Evolutionary conservation across 1,284 basidiomycete genomes (phyloP).

Genomic region (Microbotryum saponariae): DNA sequence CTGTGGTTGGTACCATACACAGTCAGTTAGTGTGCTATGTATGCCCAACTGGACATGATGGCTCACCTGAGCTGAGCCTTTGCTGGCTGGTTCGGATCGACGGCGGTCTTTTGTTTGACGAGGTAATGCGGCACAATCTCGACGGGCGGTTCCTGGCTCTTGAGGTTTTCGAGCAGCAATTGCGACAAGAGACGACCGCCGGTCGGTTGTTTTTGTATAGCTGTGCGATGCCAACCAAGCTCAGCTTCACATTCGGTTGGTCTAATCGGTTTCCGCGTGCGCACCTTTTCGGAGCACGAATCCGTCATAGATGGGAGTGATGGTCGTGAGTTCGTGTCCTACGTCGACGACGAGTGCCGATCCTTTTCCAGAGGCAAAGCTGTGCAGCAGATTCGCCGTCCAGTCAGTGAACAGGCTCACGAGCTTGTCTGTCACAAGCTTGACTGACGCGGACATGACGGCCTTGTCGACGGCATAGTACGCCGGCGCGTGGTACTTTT

Average conservation of each 20-base stretch:
- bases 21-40: not conserved
- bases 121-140: slow-evolving; percentile 71
- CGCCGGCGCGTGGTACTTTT: slow-evolving; percentile 87
- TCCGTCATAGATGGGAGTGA: slow-evolving; percentile 93
- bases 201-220: slow-evolving; percentile 37
- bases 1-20: slow-evolving; percentile 49
- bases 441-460: slow-evolving; percentile 81
- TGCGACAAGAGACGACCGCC: slow-evolving; percentile 35
- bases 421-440: not conserved
- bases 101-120: slow-evolving; percentile 61
- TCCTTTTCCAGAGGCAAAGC: slow-evolving; percentile 92
- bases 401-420: not conserved
- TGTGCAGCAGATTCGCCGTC: slow-evolving; percentile 37
- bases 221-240: slow-evolving; percentile 11
- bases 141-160: slow-evolving; percentile 31
- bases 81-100: slow-evolving; percentile 55
- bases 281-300: slow-evolving; percentile 92
- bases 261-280: slow-evolving; percentile 18
- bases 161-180: slow-evolving; percentile 37
- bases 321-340: slow-evolving; percentile 77
- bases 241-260: not conserved
- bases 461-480: slow-evolving; percentile 95
- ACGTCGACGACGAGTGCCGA: slow-evolving; percentile 92
- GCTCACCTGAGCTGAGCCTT: slow-evolving; percentile 21
- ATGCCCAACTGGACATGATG: not conserved